These are phyloP conservation scores for Botryococcus braunii DNA, from an alignment of 163 green algal species.

Conservation along the genomic window DNA sequence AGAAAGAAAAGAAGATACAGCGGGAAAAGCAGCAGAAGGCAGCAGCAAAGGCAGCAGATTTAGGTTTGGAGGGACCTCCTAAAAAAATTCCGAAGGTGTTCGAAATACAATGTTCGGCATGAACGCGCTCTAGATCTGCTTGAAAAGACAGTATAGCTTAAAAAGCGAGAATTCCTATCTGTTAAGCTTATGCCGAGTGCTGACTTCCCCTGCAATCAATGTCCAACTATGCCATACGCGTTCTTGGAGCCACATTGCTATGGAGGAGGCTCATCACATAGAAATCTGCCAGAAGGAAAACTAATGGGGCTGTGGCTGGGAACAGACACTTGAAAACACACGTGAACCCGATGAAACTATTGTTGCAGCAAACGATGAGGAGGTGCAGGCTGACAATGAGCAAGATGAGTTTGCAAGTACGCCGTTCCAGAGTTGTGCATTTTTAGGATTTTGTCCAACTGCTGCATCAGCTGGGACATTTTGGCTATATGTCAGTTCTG, in stretches of 20 bases:
- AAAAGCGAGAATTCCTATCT: not conserved
- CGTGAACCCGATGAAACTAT: slow-evolving; percentile 76
- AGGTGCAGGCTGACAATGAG: slow-evolving; percentile 72
- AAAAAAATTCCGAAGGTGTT: slow-evolving; percentile 65
- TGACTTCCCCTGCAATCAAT: not conserved
- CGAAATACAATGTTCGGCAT: no score
- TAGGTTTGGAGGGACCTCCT: slow-evolving; percentile 53
- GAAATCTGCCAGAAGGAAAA: no score
- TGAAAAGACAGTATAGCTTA: no score
- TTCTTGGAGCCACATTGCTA: not conserved
- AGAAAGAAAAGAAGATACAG: slow-evolving; percentile 66
- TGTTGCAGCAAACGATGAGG: slow-evolving; percentile 59
- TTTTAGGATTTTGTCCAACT: no score
- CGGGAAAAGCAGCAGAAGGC: slow-evolving; percentile 57
- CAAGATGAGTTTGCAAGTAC: slow-evolving; percentile 81
- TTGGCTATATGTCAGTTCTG: no score
- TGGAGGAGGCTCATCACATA: not conserved
- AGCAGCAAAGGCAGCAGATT: slow-evolving; percentile 42
- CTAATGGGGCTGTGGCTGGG: no score
- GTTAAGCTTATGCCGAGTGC: no score
- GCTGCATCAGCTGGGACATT: no score
- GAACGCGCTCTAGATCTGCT: no score
- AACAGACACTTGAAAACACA: slow-evolving; percentile 85
- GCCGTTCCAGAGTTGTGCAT: no score
- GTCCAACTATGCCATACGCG: not conserved